Base-by-base conservation (phyloP, 306 rosid genomes). In the Hippophae gyantsensis region DNA sequence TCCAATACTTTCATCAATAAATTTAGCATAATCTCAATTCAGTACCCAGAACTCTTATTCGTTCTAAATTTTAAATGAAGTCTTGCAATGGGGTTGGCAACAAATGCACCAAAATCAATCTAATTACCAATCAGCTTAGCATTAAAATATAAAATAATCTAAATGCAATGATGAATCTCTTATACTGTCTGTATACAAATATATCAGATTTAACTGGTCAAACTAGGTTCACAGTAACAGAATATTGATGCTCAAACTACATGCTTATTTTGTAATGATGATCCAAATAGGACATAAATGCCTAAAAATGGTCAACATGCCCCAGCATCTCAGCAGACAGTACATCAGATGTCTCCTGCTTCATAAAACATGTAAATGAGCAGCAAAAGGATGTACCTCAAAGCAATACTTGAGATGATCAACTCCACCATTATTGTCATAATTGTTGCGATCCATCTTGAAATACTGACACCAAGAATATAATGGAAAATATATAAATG, bases 331-430 rank as follows among this genome's bases (percentile, higher is more conserved):
- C 26, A 63, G 43, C 61, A 51, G 40, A 42, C 53, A 63, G 60
- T 51, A 68, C 14, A 58, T 25, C 57, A 42, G 49, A n/a, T 10
- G 41, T 69, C 9, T 57, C 43, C 59, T 18, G 23, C 23, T 18
- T 18, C 23, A 18, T 18, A 18, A 18, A 18, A 18, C 23, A 18
- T 18, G 23, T 18, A 18, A 18, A 61, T 55, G 62, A 63, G 70
- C 57, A 73, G 66, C 70, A 60, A 59, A 32, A 70, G 13, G 52
- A 7, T 32, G 54, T 85, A 92, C 99, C 96, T 88, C 83, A 72
- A 92, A 92, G 71, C 99, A 92, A 67, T 88, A 92, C 44, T 69
- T 76, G 54, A 92, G 86, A 80, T 92, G 99, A 3, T 92, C 93
- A 64, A 92, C 83, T 73, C 95, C 99, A 58, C 94, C 99, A 69